A percentile compares a stretch with the other conserved stretches of the same genome.
These are phyloP conservation scores for Fusarium secorum DNA, from an alignment of 2,329 filamentous ascomycete genomes.

Conservation along the genomic window DNA sequence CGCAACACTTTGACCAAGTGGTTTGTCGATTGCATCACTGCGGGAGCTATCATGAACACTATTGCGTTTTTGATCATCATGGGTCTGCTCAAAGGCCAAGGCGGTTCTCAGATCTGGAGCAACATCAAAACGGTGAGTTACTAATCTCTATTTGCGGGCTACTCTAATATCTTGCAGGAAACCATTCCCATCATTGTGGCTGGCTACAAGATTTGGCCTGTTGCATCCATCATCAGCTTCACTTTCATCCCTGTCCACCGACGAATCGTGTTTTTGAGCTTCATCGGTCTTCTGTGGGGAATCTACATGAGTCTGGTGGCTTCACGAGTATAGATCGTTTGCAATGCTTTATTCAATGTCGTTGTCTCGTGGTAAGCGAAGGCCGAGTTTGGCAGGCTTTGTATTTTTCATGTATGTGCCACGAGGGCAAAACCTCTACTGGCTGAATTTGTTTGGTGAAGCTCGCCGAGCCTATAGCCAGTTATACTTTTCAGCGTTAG, in stretches of 20 bases:
- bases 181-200: slow-evolving; percentile 58
- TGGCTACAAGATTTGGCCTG: slow-evolving; percentile 61
- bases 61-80: slow-evolving; percentile 57
- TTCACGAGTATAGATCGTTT: slow-evolving; percentile 46
- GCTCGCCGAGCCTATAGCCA: not conserved
- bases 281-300: slow-evolving; percentile 59
- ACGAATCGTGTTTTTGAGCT: slow-evolving; percentile 59
- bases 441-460: not conserved
- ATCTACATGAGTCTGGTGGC: slow-evolving; percentile 61
- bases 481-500: not conserved
- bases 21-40: slow-evolving; percentile 60
- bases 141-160: rapidly evolving
- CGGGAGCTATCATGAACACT: slow-evolving; percentile 57
- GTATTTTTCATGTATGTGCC: not conserved
- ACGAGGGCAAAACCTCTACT: rapidly evolving
- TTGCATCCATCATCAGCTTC: slow-evolving; percentile 61
- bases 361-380: no score
- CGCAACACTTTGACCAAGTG: slow-evolving; percentile 57
- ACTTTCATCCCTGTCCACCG: slow-evolving; percentile 58
- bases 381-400: not conserved
- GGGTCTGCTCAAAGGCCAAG: slow-evolving; percentile 55
- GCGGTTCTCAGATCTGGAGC: slow-evolving; percentile 45
- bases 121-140: slow-evolving; percentile 50
- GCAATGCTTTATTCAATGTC: not conserved
- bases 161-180: slow-evolving; percentile 43